Conservation (phyloP, 768 basidiomycete species). For the Russula olivacea region DNA sequence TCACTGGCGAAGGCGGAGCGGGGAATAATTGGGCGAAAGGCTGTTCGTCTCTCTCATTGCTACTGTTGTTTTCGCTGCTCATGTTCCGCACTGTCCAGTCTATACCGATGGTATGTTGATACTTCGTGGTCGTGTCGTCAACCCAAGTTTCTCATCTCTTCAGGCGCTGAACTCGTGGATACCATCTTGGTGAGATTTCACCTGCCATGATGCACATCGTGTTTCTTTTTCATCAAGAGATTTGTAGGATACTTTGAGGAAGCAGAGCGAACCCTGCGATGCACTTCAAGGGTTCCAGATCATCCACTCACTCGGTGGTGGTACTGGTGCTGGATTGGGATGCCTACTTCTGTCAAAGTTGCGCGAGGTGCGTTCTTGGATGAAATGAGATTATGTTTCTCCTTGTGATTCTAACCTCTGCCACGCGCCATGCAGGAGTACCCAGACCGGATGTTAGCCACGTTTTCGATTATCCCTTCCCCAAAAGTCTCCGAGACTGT, state of each 20-base stretch:
- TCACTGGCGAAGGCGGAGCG: conserved; percentile 57
- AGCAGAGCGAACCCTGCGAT: conserved; percentile 77
- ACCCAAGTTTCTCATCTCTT: not conserved
- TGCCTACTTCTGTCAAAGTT: conserved; percentile 75
- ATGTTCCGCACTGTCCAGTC: conserved; percentile 32
- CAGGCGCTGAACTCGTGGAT: conserved; percentile 89
- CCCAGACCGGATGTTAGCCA: conserved; percentile 44
- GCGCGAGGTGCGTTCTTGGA: conserved; percentile 51
- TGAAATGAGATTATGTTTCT: not conserved
- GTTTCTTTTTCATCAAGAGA: not conserved
- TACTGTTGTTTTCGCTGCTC: too few species aligned
- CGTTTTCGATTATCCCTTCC: conserved; percentile 49
- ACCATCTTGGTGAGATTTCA: conserved; percentile 51
- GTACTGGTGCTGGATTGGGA: conserved; percentile 84
- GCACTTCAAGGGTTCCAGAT: conserved; percentile 88
- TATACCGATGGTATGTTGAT: conserved; percentile 73
- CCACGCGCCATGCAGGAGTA: conserved; percentile 53
- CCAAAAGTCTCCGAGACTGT: conserved; percentile 50
- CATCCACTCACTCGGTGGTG: conserved; percentile 86
- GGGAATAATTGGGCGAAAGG: conserved; percentile 98
- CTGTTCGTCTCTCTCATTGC: conserved; percentile 46
- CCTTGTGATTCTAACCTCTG: conserved; percentile 13
- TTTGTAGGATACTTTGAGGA: conserved; percentile 65
- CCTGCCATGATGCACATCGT: not conserved
- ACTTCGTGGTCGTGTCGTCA: not conserved